Percentiles rank a stretch among this genome's conserved stretches.
These are phyloP conservation scores for Pseudocercospora vitis DNA, from an alignment of 2,329 filamentous ascomycete species.

Conservation along the genomic window DNA sequence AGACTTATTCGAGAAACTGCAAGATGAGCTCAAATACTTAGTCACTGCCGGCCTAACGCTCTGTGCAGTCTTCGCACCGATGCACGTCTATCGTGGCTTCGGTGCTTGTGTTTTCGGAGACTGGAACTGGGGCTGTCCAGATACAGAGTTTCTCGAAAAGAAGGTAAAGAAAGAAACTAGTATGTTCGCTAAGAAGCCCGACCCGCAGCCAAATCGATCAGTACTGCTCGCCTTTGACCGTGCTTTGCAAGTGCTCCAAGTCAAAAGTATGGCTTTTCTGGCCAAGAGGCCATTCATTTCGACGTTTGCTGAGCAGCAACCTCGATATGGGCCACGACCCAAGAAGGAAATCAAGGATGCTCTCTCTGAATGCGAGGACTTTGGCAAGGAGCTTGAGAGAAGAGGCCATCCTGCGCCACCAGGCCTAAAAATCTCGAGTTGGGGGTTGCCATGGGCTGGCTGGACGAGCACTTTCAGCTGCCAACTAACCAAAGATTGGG, in stretches of 20 bases:
- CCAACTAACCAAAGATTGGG: slow-evolving; percentile 16
- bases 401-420: slow-evolving; percentile 18
- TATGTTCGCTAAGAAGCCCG: slow-evolving; percentile 19
- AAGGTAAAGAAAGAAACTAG: slow-evolving; percentile 22
- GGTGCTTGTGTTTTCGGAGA: slow-evolving; percentile 23
- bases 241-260: slow-evolving; percentile 20
- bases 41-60: slow-evolving; percentile 19
- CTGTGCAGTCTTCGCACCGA: slow-evolving; percentile 23
- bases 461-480: slow-evolving; percentile 20
- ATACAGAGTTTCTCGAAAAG: slow-evolving; percentile 16
- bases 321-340: slow-evolving; percentile 9
- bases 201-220: slow-evolving; percentile 19
- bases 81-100: slow-evolving; percentile 26
- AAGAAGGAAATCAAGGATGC: slow-evolving; percentile 21
- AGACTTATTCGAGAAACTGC: slow-evolving; percentile 18
- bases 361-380: slow-evolving; percentile 18
- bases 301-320: slow-evolving; percentile 18
- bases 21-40: slow-evolving; percentile 20
- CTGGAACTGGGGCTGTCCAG: slow-evolving; percentile 25
- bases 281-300: slow-evolving; percentile 16
- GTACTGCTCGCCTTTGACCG: slow-evolving; percentile 22
- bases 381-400: slow-evolving; percentile 17
- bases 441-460: slow-evolving; percentile 20
- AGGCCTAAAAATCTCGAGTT: slow-evolving; percentile 9
- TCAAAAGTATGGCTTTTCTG: slow-evolving; percentile 21